These are phyloP conservation scores for Vitellaria paradoxa DNA, from an alignment of 179 eudicot species.

Conservation along the genomic window DNA sequence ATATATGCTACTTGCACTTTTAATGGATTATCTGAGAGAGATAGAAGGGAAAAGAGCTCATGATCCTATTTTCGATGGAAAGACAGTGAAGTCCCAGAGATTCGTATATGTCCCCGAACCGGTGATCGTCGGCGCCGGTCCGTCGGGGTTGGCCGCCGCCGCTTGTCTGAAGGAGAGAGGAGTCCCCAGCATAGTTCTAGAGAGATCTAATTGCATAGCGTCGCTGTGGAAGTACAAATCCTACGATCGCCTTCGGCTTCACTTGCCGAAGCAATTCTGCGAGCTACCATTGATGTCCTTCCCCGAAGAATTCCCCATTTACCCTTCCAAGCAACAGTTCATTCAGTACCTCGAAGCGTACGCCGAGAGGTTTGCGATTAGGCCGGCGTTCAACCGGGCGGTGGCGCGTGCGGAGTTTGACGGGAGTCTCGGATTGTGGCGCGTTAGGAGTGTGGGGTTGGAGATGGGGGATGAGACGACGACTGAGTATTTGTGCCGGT, in stretches of 20 bases:
- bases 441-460: constrained; percentile 35
- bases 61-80: constrained; percentile 18
- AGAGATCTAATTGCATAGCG: constrained; percentile 68
- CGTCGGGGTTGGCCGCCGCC: constrained; percentile 78
- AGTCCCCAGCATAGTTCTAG: constrained; percentile 57
- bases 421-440: constrained; percentile 41
- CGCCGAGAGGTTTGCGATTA: constrained; percentile 44
- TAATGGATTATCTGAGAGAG: constrained; percentile 51
- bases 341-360: constrained; percentile 54
- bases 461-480: constrained; percentile 14
- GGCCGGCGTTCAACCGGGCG: constrained; percentile 46
- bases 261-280: constrained; percentile 78
- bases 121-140: constrained; percentile 83
- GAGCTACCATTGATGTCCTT: constrained; percentile 70
- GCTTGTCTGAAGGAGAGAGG: constrained; percentile 60
- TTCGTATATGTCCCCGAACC: constrained; percentile 63
- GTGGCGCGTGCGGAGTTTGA: constrained; percentile 57
- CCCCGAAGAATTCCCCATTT: constrained; percentile 58
- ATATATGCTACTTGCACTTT: neutral
- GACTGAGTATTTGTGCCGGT: constrained; percentile 56
- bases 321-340: constrained; percentile 72
- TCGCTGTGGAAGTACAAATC: constrained; percentile 78
- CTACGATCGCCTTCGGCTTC: constrained; percentile 77
- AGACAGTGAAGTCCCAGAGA: neutral
- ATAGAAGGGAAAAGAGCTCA: constrained; percentile 50